Conservation (phyloP, 306 rosid genomes). For the Bauhinia variegata region DNA sequence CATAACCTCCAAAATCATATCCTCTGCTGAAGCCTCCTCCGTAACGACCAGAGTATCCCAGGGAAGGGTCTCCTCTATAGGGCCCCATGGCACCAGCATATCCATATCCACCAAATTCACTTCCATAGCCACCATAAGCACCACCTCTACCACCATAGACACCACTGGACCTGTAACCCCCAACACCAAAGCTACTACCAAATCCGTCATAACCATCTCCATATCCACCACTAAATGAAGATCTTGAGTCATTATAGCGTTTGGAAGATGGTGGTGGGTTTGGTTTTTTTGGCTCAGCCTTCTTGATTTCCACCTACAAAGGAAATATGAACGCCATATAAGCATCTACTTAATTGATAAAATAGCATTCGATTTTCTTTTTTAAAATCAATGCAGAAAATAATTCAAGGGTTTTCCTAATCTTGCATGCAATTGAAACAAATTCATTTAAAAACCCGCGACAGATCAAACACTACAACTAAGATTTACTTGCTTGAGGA, state of each 20-base stretch:
- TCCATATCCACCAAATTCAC: conserved; percentile 88
- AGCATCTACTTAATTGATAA: background rate
- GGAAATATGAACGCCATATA: conserved; percentile 6
- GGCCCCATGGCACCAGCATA: conserved; percentile 79
- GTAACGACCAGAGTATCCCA: conserved; percentile 78
- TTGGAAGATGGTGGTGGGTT: conserved; percentile 76
- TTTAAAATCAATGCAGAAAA: background rate
- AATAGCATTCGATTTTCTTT: conserved; percentile 1
- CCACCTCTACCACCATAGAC: conserved; percentile 64
- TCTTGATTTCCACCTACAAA: conserved; percentile 91
- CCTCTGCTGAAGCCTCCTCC: conserved; percentile 86
- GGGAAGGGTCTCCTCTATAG: conserved; percentile 79
- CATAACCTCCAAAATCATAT: conserved; percentile 84
- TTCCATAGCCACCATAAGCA: conserved; percentile 68
- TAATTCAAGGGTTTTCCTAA: background rate
- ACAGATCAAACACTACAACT: conserved; percentile 13
- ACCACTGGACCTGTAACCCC: conserved; percentile 68
- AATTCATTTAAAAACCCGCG: background rate
- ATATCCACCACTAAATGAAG: conserved; percentile 68
- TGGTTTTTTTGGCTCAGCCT: conserved; percentile 97
- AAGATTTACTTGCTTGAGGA: too few relatives aligned
- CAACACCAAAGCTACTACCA: conserved; percentile 68
- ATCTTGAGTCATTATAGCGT: conserved; percentile 78
- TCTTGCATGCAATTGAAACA: background rate
- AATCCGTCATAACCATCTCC: conserved; percentile 84